Conservation (phyloP, 2,329 filamentous ascomycete species). For the Stachybotrys elegans region DNA sequence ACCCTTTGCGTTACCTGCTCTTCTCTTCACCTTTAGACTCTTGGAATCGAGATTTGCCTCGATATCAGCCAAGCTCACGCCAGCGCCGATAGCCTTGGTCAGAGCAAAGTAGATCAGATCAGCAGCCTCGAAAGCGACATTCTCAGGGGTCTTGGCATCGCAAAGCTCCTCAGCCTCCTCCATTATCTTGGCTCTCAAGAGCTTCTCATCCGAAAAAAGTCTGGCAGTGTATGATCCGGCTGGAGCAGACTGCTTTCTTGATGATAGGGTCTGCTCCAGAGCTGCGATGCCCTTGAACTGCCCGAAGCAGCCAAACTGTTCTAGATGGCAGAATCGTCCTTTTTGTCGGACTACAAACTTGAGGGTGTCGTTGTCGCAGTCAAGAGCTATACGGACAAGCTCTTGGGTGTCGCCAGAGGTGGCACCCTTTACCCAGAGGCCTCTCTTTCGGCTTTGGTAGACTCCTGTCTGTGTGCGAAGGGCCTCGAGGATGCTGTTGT, state of each 20-base stretch:
- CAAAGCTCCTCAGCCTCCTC: constrained; percentile 96
- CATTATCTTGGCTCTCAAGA: constrained; percentile 93
- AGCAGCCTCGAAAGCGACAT: constrained; percentile 90
- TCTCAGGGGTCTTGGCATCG: constrained; percentile 73
- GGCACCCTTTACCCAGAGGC: constrained; percentile 94
- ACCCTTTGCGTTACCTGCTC: constrained; percentile 89
- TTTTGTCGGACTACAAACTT: constrained; percentile 87
- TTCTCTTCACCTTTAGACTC: constrained; percentile 89
- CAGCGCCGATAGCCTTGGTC: constrained; percentile 79
- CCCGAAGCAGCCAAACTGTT: constrained; percentile 90
- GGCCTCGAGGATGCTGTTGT: constrained; percentile 83
- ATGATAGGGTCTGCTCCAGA: constrained; percentile 80
- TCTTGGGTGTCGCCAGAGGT: constrained; percentile 93
- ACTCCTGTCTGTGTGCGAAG: constrained; percentile 74
- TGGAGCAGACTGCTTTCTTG: constrained; percentile 77
- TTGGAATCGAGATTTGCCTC: constrained; percentile 91
- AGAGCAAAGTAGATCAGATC: constrained; percentile 95
- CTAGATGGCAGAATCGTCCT: constrained; percentile 90
- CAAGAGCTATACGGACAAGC: constrained; percentile 74
- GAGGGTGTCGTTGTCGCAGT: constrained; percentile 91
- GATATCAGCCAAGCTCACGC: constrained; percentile 81
- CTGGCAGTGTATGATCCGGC: constrained; percentile 89
- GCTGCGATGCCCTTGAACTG: constrained; percentile 74
- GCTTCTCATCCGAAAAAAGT: constrained; percentile 85
- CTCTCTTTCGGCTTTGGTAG: constrained; percentile 93